Percentiles rank a stretch among this genome's conserved stretches.
These are phyloP conservation scores for Porogramme epimiltina DNA, from an alignment of 1,284 basidiomycete genomes.

Conservation along the genomic window DNA sequence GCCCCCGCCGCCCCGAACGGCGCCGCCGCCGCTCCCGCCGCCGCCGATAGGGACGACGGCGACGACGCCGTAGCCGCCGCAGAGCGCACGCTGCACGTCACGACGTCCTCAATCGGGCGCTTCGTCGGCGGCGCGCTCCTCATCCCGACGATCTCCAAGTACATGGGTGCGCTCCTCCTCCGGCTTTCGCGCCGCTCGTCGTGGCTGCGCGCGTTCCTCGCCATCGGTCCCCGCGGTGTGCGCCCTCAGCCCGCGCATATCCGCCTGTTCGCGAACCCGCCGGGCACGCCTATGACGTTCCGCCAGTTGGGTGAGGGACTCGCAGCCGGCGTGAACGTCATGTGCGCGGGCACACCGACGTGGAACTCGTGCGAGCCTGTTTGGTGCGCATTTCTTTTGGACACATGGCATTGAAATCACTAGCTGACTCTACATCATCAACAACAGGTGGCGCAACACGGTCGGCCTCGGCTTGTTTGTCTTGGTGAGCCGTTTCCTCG, in stretches of 20 bases:
- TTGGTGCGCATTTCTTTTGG: slow-evolving; percentile 43
- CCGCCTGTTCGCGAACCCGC: slow-evolving; percentile 14
- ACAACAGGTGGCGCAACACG: slow-evolving; percentile 65
- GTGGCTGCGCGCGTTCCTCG: slow-evolving; percentile 57
- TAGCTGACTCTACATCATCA: background rate
- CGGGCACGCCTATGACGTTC: slow-evolving; percentile 10
- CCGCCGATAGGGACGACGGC: slow-evolving; percentile 24
- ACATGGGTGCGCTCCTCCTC: slow-evolving; percentile 63
- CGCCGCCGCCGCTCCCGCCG: slow-evolving; percentile 9
- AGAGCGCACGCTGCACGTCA: slow-evolving; percentile 56
- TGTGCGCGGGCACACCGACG: slow-evolving; percentile 55
- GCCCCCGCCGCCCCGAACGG: slow-evolving; percentile 4
- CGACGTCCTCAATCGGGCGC: slow-evolving; percentile 60
- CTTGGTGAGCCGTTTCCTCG: slow-evolving; percentile 44
- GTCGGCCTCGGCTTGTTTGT: slow-evolving; percentile 70
- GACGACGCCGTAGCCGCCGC: slow-evolving; percentile 44
- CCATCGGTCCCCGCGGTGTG: slow-evolving; percentile 41
- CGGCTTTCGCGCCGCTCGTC: slow-evolving; percentile 50
- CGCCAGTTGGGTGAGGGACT: slow-evolving; percentile 29
- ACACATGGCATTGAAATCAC: background rate
- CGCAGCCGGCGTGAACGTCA: slow-evolving; percentile 43
- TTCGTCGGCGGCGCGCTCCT: slow-evolving; percentile 66
- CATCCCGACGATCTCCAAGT: slow-evolving; percentile 61
- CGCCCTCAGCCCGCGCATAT: slow-evolving; percentile 4
- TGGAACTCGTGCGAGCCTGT: slow-evolving; percentile 73